Evolutionary conservation across 768 basidiomycete species (phyloP).

Genomic region (Boletus pseudopeckii): DNA sequence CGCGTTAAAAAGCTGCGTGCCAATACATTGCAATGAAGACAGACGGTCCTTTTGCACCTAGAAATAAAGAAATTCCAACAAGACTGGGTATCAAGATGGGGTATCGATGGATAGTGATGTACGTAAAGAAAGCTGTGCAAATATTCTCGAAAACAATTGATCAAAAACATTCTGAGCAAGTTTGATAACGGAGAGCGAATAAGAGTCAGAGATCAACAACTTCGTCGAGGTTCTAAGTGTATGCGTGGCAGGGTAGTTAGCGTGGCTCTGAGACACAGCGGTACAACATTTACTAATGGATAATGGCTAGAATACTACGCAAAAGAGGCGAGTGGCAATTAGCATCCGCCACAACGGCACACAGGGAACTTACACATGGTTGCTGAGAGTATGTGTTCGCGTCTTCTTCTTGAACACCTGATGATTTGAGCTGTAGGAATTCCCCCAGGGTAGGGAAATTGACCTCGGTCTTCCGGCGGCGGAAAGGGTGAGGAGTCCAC

Average conservation of each 20-base stretch:
- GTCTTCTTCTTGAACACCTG: not conserved
- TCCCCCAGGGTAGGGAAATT: conserved; percentile 4
- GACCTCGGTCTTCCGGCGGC: conserved; percentile 14
- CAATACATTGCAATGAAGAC: too few relatives aligned
- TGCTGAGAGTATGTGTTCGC: conserved; percentile 12
- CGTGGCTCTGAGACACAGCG: not conserved
- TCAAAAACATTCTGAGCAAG: not conserved
- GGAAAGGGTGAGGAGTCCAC: conserved; percentile 5
- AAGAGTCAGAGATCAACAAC: conserved; percentile 15
- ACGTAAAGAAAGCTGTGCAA: not conserved
- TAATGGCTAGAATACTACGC: conserved; percentile 25
- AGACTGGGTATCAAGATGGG: not conserved
- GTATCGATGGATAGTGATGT: too few relatives aligned
- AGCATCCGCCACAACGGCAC: not conserved
- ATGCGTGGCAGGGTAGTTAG: not conserved
- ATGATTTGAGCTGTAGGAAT: not conserved
- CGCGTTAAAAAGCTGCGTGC: too few relatives aligned
- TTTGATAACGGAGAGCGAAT: not conserved
- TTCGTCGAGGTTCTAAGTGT: conserved; percentile 22
- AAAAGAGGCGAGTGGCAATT: not conserved
- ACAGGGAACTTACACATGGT: conserved; percentile 13
- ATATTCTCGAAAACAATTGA: not conserved
- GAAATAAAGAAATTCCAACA: too few relatives aligned
- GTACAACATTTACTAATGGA: conserved; percentile 16
- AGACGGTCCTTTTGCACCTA: too few relatives aligned